A percentile compares a stretch with the other conserved stretches of the same genome.
Conservation (phyloP, 495 filamentous ascomycete species). For the Podospora pseudocomata region DNA sequence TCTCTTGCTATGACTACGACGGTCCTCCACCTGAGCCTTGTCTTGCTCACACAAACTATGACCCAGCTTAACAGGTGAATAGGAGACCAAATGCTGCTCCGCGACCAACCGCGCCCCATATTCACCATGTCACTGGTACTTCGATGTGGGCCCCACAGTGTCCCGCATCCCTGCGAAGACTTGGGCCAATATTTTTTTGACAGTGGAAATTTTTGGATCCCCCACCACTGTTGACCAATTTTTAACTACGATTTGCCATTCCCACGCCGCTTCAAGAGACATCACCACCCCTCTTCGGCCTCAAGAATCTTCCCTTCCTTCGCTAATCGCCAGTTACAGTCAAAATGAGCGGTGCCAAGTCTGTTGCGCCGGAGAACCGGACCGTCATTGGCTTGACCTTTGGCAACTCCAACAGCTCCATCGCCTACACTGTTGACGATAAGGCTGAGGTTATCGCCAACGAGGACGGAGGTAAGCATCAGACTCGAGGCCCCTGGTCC, state of each 20-base stretch:
- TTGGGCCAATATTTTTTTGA: constrained; percentile 22
- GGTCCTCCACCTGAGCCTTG: too few species aligned
- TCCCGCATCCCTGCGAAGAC: constrained; percentile 6
- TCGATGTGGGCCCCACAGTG: neutral
- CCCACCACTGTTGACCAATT: constrained; percentile 17
- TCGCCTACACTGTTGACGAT: constrained; percentile 86
- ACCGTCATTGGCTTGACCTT: constrained; percentile 94
- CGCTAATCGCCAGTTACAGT: neutral
- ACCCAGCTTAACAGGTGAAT: neutral
- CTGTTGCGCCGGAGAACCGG: constrained; percentile 54
- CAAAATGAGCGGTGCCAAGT: constrained; percentile 37
- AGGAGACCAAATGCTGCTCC: neutral
- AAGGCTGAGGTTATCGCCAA: constrained; percentile 98
- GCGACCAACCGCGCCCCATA: neutral
- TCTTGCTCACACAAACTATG: neutral
- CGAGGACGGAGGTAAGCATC: constrained; percentile 83
- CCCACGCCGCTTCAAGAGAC: constrained; percentile 6
- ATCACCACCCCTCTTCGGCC: constrained; percentile 4
- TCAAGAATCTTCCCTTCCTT: neutral
- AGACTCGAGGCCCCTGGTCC: neutral
- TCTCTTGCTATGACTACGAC: neutral
- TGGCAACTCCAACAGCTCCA: constrained; percentile 96
- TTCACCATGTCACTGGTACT: neutral
- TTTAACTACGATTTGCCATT: constrained; percentile 16
- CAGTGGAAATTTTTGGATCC: constrained; percentile 20